Evolutionary conservation across 352 stramenopile genomes (phyloP), one percentile per base, ranked within the genome.

Genomic region (Blastocystis sp.): DNA sequence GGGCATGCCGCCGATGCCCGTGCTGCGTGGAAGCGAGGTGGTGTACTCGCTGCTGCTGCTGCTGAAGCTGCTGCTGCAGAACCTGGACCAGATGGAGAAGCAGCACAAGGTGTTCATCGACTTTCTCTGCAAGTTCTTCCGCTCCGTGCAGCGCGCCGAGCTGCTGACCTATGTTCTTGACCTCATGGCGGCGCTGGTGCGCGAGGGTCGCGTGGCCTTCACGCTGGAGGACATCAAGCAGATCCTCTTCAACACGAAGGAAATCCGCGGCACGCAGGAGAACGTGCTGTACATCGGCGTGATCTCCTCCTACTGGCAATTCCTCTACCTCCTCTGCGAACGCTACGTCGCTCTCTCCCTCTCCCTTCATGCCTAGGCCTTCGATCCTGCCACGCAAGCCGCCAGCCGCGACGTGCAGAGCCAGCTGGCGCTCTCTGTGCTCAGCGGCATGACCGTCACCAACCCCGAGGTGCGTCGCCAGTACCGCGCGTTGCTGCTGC

Each of bases 21-120:
- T 60, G 45, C 40, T 84, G 4, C 34, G 48, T 28, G 28, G 54
- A 2, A 68, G 60, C 61, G 74, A 84, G 40, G 9, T 84, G 0
- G 11, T 69, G n/a, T 84, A 68, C 45, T 66, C 74, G 48, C 28
- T 84, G 28, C 54, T 59, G 42, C 60, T 84, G 34, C 61, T 84
- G 10, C 14, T 84, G 21, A 59, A 84, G 10, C 54, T 84, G 42
- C 21, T 84, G 3, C 24, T 62, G 6, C 45, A 17, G n/a, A 68
- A 84, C 42, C 38, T 84, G 9, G 14, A 14, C 2, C 34, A 70
- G 38, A 19, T 84, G 11, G 45, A 63, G n/a, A 59, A 84, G 21
- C 74, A 84, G 24, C 48, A 65, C 24, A 57, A 24, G 11, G 11
- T 28, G 19, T 84, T 84, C 34, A 48, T 84, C 1, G 34, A 68